phyloP scores from a whole-genome alignment of 1,284 basidiomycete species.

The Mycosarcoma mackinlayi region DNA sequence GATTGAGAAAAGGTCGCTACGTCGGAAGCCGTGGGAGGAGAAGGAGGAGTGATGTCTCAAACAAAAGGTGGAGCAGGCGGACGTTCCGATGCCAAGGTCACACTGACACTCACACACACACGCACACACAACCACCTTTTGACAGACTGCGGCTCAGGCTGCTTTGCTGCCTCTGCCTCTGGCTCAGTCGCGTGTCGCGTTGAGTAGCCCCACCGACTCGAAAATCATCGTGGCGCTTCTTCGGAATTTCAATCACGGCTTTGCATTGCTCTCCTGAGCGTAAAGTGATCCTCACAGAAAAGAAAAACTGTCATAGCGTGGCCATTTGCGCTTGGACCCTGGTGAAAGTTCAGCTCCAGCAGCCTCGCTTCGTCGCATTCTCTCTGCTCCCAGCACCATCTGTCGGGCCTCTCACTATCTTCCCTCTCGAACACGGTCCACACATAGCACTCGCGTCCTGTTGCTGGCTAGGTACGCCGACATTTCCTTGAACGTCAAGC shows the following conservation, averaged over 20 bases:
- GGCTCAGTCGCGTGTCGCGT: conserved; percentile 43
- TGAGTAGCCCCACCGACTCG: conserved; percentile 4
- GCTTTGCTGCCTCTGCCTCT: not conserved
- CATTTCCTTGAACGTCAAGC: too few relatives aligned
- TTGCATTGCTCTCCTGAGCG: too few relatives aligned
- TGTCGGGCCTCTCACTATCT: not conserved
- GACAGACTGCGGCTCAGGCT: conserved; percentile 7
- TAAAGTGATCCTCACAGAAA: too few relatives aligned
- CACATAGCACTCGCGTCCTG: too few relatives aligned
- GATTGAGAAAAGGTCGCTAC: too few relatives aligned
- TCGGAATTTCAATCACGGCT: too few relatives aligned
- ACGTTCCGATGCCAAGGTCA: conserved; percentile 8
- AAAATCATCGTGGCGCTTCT: not conserved
- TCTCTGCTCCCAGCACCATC: not conserved
- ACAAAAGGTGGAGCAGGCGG: conserved; percentile 7
- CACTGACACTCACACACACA: conserved; percentile 4
- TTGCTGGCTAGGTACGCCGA: too few relatives aligned
- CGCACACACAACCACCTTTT: not conserved
- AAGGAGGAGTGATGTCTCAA: not conserved
- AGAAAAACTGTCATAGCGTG: too few relatives aligned
- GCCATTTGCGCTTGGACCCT: conserved; percentile 12
- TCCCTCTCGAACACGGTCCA: not conserved
- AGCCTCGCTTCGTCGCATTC: not conserved
- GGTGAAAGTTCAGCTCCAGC: not conserved
- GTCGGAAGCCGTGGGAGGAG: conserved; percentile 4